phyloP scores from a whole-genome alignment of 2,329 filamentous ascomycete genomes.

The Xylaria sp. region DNA sequence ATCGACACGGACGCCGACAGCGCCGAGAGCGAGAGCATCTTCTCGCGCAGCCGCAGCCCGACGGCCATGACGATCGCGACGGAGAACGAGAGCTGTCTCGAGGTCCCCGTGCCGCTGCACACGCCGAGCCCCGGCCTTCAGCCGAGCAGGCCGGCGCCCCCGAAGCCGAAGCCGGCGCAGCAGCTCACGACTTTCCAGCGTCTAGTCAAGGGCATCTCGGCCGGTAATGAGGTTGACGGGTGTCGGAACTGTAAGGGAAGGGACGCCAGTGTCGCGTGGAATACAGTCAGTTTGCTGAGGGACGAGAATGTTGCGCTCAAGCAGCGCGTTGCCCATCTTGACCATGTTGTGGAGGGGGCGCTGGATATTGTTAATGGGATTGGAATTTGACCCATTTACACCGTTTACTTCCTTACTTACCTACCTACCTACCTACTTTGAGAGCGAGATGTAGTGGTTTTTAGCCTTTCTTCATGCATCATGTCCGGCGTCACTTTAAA shows the following conservation, averaged over 20 bases:
- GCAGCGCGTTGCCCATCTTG: conserved; percentile 66
- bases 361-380: conserved; percentile 68
- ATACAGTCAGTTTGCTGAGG: conserved; percentile 69
- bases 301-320: conserved; percentile 72
- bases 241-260: conserved; percentile 69
- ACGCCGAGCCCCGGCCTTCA: conserved; percentile 17
- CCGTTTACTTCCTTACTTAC: not conserved
- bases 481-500: not conserved
- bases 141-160: conserved; percentile 29
- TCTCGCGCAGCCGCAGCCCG: conserved; percentile 69
- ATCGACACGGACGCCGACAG: conserved; percentile 65
- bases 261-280: conserved; percentile 69
- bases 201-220: conserved; percentile 58
- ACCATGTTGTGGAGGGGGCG: conserved; percentile 69
- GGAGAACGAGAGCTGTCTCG: conserved; percentile 39
- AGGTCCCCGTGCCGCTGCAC: conserved; percentile 20
- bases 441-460: not conserved
- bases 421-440: not conserved
- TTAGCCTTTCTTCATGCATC: not conserved
- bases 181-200: conserved; percentile 60
- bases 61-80: conserved; percentile 55
- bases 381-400: conserved; percentile 48
- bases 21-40: conserved; percentile 63
- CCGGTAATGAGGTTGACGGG: conserved; percentile 48
- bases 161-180: conserved; percentile 45